phyloP scores from a whole-genome alignment of 306 rosid species.

The Castanea crenata region DNA sequence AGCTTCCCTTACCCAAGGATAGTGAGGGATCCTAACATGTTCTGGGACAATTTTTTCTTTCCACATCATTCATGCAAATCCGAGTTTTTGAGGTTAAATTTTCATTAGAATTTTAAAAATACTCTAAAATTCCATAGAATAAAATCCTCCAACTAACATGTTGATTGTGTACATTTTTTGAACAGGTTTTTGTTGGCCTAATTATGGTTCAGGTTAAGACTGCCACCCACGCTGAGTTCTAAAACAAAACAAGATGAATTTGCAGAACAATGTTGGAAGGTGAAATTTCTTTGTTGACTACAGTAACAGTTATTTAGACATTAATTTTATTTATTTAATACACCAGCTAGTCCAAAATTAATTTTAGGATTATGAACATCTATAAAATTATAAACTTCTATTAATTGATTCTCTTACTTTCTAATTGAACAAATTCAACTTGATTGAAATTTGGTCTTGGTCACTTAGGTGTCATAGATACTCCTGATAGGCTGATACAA shows the following conservation, averaged over 20 bases:
- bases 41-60: background rate
- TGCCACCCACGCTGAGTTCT: conserved; percentile 29
- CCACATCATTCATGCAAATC: background rate
- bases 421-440: background rate
- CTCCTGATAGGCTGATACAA: background rate
- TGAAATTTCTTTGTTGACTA: conserved; percentile 21
- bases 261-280: conserved; percentile 55
- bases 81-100: background rate
- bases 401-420: background rate
- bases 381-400: background rate
- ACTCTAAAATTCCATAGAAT: background rate
- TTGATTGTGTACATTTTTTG: background rate
- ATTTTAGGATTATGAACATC: background rate
- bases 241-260: conserved; percentile 62
- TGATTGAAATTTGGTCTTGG: background rate
- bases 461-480: background rate
- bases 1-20: background rate
- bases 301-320: background rate
- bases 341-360: background rate
- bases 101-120: background rate
- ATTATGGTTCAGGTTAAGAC: conserved; percentile 59
- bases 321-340: background rate
- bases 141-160: background rate
- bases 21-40: background rate
- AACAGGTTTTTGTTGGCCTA: conserved; percentile 7